Evolutionary conservation across 208 protist species (phyloP).

Genomic region (Crithidia thermophila): DNA sequence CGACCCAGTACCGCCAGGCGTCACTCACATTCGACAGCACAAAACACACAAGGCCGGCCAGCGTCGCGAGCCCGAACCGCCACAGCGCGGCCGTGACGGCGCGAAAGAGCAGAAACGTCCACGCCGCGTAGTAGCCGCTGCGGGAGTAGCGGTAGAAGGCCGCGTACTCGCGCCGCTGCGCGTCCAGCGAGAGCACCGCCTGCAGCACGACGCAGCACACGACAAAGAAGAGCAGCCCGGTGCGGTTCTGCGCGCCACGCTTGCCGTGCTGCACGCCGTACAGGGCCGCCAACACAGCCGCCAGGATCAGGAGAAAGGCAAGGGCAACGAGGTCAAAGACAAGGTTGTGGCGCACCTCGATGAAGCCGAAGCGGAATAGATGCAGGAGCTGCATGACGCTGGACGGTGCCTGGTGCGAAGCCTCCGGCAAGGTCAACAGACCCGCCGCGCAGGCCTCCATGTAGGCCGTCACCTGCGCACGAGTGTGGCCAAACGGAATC

Average conservation of each 20-base stretch:
- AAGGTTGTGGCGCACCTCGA: slow-evolving; percentile 52
- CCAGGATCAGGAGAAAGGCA: slow-evolving; percentile 26
- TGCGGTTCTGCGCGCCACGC: slow-evolving; percentile 67
- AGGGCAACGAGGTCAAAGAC: slow-evolving; percentile 20
- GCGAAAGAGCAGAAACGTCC: slow-evolving; percentile 45
- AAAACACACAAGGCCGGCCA: slow-evolving; percentile 47
- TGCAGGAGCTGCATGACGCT: slow-evolving; percentile 43
- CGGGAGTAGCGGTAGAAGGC: slow-evolving; percentile 53
- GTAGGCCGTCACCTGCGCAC: slow-evolving; percentile 37
- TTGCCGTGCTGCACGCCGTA: slow-evolving; percentile 58
- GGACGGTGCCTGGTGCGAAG: slow-evolving; percentile 30
- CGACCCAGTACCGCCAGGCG: slow-evolving; percentile 53
- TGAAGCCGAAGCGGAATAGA: slow-evolving; percentile 52
- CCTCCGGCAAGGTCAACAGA: slow-evolving; percentile 27
- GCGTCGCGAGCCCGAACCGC: slow-evolving; percentile 43
- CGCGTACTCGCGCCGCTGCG: slow-evolving; percentile 50
- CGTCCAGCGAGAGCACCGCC: slow-evolving; percentile 46
- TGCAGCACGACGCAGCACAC: slow-evolving; percentile 66
- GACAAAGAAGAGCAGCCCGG: slow-evolving; percentile 73
- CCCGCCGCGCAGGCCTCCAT: slow-evolving; percentile 57
- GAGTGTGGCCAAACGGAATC: slow-evolving; percentile 15
- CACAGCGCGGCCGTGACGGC: slow-evolving; percentile 39
- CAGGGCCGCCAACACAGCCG: slow-evolving; percentile 44
- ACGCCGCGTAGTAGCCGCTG: slow-evolving; percentile 59
- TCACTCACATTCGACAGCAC: slow-evolving; percentile 50